Base-by-base conservation (phyloP, 805 yeast species). In the Torulaspora maleeae region DNA sequence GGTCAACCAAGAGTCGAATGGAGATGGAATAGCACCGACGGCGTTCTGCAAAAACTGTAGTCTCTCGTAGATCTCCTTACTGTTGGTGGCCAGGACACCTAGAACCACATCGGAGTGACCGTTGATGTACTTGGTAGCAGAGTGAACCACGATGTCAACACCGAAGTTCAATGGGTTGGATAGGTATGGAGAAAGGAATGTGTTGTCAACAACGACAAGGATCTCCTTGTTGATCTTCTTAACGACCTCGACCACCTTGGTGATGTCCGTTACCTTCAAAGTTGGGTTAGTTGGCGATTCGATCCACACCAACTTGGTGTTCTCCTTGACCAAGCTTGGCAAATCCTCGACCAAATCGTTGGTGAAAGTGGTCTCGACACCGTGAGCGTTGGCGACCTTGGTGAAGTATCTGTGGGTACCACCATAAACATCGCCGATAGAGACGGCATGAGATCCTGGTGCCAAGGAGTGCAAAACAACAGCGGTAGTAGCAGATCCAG, bases 241-340 rank as follows among this genome's bases (percentile, higher is more conserved):
- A 54, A 86, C 77, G 48, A 80, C 71, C 34, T 67, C 57, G 42
- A 82, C 75, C 20, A 86, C 87, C 47, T 71, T 73, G 45, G 74
- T 63, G 52, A 86, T 86, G 67, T 85, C 90, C 38, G 93, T 86
- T 53, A 87, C 76, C 44, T 83, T 72, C 60, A 86, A 74, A 34
- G 95, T 87, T 54, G 95, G 95, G 75, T 86, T 86, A 28, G 93
- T 83, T 54, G 95, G 95, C 32, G 91, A 76, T 68, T 86, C 95
- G 55, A 87, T 76, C 95, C 95, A 86, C 38, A 86, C 91, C 59
- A 86, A 70, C 51, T 74, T 77, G 53, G 95, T 86, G 64, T 79
- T 78, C 47, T 75, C 74, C 53, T 69, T 76, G 57, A 86, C 67
- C 56, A 78, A 69, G 25, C 65, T 49, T 48, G 76, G 76, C 58